Evolutionary conservation across 495 filamentous ascomycete genomes (phyloP), one percentile per base, ranked within the genome.

Genomic region (Neurospora cerealis): DNA sequence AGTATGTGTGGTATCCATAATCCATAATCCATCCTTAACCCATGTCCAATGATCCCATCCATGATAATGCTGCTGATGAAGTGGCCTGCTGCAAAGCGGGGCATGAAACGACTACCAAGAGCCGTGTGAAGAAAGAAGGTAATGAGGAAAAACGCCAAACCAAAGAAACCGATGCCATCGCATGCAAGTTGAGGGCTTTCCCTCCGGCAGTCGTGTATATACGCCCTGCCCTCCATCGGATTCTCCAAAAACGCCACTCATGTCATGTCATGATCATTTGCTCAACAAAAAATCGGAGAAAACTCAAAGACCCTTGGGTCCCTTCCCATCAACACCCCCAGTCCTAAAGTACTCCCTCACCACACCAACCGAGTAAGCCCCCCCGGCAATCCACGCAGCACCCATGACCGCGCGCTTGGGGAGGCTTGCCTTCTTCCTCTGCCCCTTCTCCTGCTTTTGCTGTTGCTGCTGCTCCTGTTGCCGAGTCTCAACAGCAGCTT

Each of bases 311-410:
- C 83, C 88, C 69, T 86, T 86, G 5, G 86, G 83, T 0, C 87
- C 88, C 72, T 74, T 80, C 3, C 89, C 89, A 72, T 89, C 87
- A 2, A 69, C 11, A 0, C 88, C 89, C 1, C 89, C 89, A 4
- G 87, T 90, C 69, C 83, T 84, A 78, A 93, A 90, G 72, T 87
- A 90, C 77, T 95, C 91, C 6, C 83, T 81, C 17, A 90, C 86
- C n/a, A 91, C 91, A 4, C 91, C 91, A 48, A 93, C 77, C 4
- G 88, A 88, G 82, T 93, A 95, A 36, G 87, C 89, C 28, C 87
- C 84, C 21, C 85, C 90, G 5, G 87, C 92, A 0, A 90, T 86
- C 78, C 87, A 88, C 0, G 80, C 83, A 4, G 89, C 89, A 11
- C 87, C 86, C n/a, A 90, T 74, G 0, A 90, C 66, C 71, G 91